These are phyloP conservation scores for Colletotrichum limetticola DNA, from an alignment of 2,329 filamentous ascomycete species.

Conservation along the genomic window DNA sequence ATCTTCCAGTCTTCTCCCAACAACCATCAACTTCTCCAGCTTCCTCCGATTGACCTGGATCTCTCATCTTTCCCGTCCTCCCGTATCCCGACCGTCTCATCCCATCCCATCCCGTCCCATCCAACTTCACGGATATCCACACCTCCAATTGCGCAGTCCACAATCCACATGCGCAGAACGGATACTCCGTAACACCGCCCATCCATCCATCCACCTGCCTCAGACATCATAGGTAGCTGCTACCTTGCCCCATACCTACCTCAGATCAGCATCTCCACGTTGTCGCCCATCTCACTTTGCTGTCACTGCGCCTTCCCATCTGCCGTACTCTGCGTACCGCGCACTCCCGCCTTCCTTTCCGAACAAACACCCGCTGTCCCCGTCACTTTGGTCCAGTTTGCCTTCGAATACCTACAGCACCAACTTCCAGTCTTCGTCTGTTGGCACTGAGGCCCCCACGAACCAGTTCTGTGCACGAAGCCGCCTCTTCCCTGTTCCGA, in stretches of 20 bases:
- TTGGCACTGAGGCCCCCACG: not conserved
- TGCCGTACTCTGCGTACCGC: not conserved
- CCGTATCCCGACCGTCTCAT: not conserved
- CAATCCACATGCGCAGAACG: not conserved
- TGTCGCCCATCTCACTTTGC: conserved; percentile 2
- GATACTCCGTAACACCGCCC: not conserved
- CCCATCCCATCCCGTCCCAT: not conserved
- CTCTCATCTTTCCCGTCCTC: not conserved
- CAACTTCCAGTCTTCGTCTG: not conserved
- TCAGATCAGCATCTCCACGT: conserved; percentile 6
- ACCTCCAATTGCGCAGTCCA: not conserved
- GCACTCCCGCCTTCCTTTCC: not conserved
- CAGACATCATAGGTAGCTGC: not conserved
- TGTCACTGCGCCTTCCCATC: not conserved
- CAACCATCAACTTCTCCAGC: not conserved
- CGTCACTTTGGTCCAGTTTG: not conserved
- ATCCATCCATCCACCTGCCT: not conserved
- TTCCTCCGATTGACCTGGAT: not conserved
- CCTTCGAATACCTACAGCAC: not conserved
- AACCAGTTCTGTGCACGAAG: conserved; percentile 1
- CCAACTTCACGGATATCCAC: not conserved
- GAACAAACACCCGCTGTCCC: not conserved
- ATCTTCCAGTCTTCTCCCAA: not conserved
- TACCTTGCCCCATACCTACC: not conserved
- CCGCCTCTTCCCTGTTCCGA: not conserved